phyloP scores from a whole-genome alignment of 768 basidiomycete genomes.

The Suillus hirtellus region DNA sequence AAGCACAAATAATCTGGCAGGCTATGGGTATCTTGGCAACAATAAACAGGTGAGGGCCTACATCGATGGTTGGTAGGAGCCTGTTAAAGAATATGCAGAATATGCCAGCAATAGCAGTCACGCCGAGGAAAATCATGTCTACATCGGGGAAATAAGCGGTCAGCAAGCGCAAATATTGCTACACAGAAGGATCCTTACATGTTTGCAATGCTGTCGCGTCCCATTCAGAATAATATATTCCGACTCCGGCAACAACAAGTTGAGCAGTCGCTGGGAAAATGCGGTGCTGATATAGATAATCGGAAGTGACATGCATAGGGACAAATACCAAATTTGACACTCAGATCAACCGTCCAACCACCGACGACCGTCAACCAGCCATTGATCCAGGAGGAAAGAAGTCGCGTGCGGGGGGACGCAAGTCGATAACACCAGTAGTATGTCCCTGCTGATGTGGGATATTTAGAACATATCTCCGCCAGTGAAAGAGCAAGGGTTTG shows the following conservation, averaged over 20 bases:
- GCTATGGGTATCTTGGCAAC: slow-evolving; percentile 11
- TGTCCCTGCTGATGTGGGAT: slow-evolving; percentile 61
- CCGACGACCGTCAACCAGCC: slow-evolving; percentile 72
- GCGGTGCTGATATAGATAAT: neutral
- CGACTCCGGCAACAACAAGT: slow-evolving; percentile 56
- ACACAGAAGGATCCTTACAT: slow-evolving; percentile 34
- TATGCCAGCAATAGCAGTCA: slow-evolving; percentile 46
- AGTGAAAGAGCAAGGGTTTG: slow-evolving; percentile 53
- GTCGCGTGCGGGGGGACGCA: slow-evolving; percentile 49
- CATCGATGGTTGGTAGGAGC: slow-evolving; percentile 51
- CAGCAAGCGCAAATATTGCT: neutral
- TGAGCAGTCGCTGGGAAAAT: slow-evolving; percentile 52
- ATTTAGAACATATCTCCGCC: slow-evolving; percentile 60
- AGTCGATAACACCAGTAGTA: slow-evolving; percentile 70
- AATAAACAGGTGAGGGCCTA: slow-evolving; percentile 21
- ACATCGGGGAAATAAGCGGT: slow-evolving; percentile 6
- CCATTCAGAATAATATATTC: slow-evolving; percentile 61
- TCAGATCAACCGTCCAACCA: slow-evolving; percentile 65
- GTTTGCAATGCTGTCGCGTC: slow-evolving; percentile 60
- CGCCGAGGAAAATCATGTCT: slow-evolving; percentile 59
- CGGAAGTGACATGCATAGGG: neutral
- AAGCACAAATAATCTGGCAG: slow-evolving; percentile 52
- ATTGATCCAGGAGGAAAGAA: slow-evolving; percentile 62
- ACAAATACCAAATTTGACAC: slow-evolving; percentile 55
- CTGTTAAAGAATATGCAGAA: slow-evolving; percentile 60